phyloP scores from a whole-genome alignment of 2,329 filamentous ascomycete genomes.

The Claviceps purpurea region DNA sequence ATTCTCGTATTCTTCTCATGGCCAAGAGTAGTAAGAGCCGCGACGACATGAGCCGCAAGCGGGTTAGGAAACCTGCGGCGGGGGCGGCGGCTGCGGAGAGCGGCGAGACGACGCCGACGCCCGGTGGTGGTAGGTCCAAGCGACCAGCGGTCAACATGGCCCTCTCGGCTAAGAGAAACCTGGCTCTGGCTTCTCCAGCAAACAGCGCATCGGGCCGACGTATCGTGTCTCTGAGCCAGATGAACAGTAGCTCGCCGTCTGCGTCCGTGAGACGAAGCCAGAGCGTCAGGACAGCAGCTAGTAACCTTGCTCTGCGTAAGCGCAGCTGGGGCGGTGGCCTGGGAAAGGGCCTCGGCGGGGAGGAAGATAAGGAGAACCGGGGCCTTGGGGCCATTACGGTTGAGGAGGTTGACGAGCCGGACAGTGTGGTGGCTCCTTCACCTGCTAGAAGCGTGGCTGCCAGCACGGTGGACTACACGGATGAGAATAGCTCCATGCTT shows the following conservation, averaged over 20 bases:
- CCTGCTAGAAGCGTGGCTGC: neutral
- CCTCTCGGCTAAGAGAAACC: slow-evolving; percentile 37
- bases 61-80: slow-evolving; percentile 30
- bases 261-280: slow-evolving; percentile 63
- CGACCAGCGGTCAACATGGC: slow-evolving; percentile 37
- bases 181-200: slow-evolving; percentile 23
- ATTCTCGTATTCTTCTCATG: slow-evolving; percentile 82
- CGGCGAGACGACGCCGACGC: neutral
- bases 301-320: slow-evolving; percentile 45
- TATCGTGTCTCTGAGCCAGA: slow-evolving; percentile 84
- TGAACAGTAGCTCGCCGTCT: slow-evolving; percentile 57
- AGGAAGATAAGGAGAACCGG: slow-evolving; percentile 51
- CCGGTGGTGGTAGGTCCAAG: slow-evolving; percentile 10
- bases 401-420: slow-evolving; percentile 36
- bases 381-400: slow-evolving; percentile 48
- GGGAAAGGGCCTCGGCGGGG: slow-evolving; percentile 33
- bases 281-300: slow-evolving; percentile 53
- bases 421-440: slow-evolving; percentile 11
- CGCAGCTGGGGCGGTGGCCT: slow-evolving; percentile 51
- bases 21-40: slow-evolving; percentile 43
- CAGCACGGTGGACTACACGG: slow-evolving; percentile 2
- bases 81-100: slow-evolving; percentile 10
- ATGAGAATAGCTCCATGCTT: slow-evolving; percentile 7
- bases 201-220: slow-evolving; percentile 52
- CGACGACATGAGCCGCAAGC: slow-evolving; percentile 47